phyloP scores from a whole-genome alignment of 371 early-diverging fungal genomes.

The Chytridium lagenaria region DNA sequence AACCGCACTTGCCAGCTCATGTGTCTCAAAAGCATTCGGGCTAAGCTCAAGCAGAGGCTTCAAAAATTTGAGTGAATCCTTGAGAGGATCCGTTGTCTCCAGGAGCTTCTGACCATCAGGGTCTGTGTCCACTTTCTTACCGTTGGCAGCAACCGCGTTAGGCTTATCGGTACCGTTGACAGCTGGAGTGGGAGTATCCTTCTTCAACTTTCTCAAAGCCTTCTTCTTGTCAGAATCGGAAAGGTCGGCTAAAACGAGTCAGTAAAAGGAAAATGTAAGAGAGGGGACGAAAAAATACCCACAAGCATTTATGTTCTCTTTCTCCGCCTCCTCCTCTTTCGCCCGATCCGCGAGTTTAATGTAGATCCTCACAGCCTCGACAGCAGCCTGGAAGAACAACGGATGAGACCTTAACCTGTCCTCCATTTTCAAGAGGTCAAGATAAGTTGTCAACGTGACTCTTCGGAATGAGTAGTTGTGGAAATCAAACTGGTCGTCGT shows the following conservation, averaged over 20 bases:
- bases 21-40: conserved; percentile 57
- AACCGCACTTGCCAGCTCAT: conserved; percentile 74
- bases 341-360: conserved; percentile 69
- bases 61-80: conserved; percentile 77
- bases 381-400: conserved; percentile 77
- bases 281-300: neutral
- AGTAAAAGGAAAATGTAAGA: neutral
- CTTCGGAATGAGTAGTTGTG: conserved; percentile 93
- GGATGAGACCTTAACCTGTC: conserved; percentile 74
- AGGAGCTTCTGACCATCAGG: conserved; percentile 71
- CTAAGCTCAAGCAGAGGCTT: conserved; percentile 68
- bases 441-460: conserved; percentile 84
- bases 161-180: conserved; percentile 13
- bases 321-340: conserved; percentile 25
- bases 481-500: conserved; percentile 97
- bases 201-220: conserved; percentile 55
- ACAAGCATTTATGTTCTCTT: conserved; percentile 23
- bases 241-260: conserved; percentile 36
- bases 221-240: conserved; percentile 56
- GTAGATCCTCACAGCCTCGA: conserved; percentile 76
- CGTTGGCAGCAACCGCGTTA: conserved; percentile 4
- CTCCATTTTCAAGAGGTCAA: conserved; percentile 78
- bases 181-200: conserved; percentile 42
- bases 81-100: conserved; percentile 68
- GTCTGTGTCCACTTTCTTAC: conserved; percentile 68